Evolutionary conservation across 768 basidiomycete species (phyloP), one percentile per base, ranked within the genome.

Genomic region (Lenzites betulinus): DNA sequence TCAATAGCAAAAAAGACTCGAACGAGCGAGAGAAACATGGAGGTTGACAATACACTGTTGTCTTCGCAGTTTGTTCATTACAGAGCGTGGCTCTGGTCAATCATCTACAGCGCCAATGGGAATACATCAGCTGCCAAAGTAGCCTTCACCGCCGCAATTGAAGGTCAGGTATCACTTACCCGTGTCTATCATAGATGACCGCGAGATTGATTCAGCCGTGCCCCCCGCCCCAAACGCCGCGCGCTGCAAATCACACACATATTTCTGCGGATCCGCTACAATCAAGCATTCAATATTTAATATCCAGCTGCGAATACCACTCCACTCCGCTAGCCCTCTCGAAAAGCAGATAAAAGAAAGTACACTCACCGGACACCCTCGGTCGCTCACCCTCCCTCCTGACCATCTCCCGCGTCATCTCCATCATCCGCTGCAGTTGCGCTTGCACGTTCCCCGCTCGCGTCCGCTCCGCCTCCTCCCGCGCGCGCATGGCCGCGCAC

Each of bases 151-250:
- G 11, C 2, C 12, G 18, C 22, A 18, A 13, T 11, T 46, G 22
- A 13, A 46, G 2, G 22, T 4, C 8, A 46, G 22, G 44, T 12
- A 25, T 13, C 20, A 51, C 35, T 38, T 23, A 22, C 46, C 56
- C 30, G 44, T 22, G 5, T 46, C 44, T 22, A 63, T 25, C 62
- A 63, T 54, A 0, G 62, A 63, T 51, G 62, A 63, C 62, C 56
- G 53, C 56, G 51, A 63, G 26, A 53, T 53, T 20, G 51, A 44
- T 26, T 54, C 62, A 11, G 56, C 22, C 39, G 47, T 44, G 39
- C 62, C 52, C 1, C 62, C 62, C 20, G 51, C 41, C 22, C 62
- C 62, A n/a, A 63, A 63, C 47, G 56, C 62, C 6, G 56, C 62
- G 6, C 56, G 35, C 41, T 58, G 56, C 41, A 63, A 13, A 20